Percentiles rank a stretch among this genome's conserved stretches.
These are phyloP conservation scores for Colletotrichum nymphaeae DNA, from an alignment of 2,329 filamentous ascomycete species.

Conservation along the genomic window DNA sequence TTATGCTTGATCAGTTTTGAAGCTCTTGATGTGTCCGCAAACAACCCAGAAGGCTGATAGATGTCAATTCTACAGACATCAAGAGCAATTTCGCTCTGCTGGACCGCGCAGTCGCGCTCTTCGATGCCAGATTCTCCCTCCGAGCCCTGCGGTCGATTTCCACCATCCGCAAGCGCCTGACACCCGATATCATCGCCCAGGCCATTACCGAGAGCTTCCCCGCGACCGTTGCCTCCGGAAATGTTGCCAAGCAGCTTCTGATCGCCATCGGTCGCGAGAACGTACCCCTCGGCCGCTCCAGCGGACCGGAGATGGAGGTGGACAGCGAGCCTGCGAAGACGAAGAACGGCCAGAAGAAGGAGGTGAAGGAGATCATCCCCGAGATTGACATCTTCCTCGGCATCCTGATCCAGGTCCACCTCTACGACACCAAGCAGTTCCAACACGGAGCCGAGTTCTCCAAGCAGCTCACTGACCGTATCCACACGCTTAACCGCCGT, in stretches of 20 bases:
- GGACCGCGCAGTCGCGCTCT: conserved; percentile 90
- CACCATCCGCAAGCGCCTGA: conserved; percentile 91
- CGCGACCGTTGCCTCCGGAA: conserved; percentile 67
- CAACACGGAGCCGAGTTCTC: conserved; percentile 88
- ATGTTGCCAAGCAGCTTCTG: conserved; percentile 77
- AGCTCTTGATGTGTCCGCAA: background rate
- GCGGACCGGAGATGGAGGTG: conserved; percentile 77
- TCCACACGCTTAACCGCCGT: conserved; percentile 90
- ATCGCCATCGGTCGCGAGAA: conserved; percentile 75
- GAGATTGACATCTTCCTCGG: conserved; percentile 91
- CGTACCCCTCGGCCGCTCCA: conserved; percentile 69
- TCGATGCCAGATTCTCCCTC: conserved; percentile 95
- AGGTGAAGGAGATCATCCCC: conserved; percentile 81
- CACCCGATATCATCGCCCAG: conserved; percentile 82
- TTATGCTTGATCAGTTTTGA: background rate
- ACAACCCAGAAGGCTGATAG: conserved; percentile 37
- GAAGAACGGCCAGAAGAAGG: conserved; percentile 72
- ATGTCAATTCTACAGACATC: conserved; percentile 75
- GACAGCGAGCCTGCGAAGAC: conserved; percentile 69
- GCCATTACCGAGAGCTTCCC: conserved; percentile 86
- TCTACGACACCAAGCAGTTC: conserved; percentile 87
- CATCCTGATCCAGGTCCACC: conserved; percentile 86
- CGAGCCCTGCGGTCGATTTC: conserved; percentile 95
- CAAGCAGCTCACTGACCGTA: conserved; percentile 81
- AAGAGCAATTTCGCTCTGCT: conserved; percentile 93